Conservation (phyloP, 2,329 filamentous ascomycete species). For the Fusarium albidum region DNA sequence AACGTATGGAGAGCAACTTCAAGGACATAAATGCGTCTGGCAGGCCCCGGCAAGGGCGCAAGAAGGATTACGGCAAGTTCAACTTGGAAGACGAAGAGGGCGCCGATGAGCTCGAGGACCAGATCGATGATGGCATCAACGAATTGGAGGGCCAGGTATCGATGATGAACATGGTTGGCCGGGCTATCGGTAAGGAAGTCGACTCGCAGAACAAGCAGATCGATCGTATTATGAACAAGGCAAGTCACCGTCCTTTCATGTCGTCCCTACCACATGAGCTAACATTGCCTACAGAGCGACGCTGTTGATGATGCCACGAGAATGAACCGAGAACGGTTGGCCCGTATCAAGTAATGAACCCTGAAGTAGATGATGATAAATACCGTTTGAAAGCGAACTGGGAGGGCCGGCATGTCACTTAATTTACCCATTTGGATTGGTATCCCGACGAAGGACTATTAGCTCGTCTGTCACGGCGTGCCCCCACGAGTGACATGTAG, state of each 20-base stretch:
- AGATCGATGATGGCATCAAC: constrained; percentile 66
- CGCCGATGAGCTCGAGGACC: constrained; percentile 54
- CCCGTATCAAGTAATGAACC: constrained; percentile 60
- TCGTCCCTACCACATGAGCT: constrained; percentile 30
- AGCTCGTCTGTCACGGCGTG: constrained; percentile 3
- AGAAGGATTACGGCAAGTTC: constrained; percentile 67
- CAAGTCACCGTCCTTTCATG: constrained; percentile 46
- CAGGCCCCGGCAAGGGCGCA: constrained; percentile 42
- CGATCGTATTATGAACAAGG: constrained; percentile 80
- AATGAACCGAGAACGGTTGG: constrained; percentile 77
- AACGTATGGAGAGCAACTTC: constrained; percentile 62
- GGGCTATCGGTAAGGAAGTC: constrained; percentile 78
- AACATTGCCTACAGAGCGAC: constrained; percentile 69
- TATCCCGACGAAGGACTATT: background rate
- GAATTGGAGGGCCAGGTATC: constrained; percentile 76
- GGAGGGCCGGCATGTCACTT: constrained; percentile 10
- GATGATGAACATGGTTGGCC: constrained; percentile 76
- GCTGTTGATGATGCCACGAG: constrained; percentile 82
- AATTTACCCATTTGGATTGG: constrained; percentile 13
- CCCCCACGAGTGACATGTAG: background rate
- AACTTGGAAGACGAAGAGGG: constrained; percentile 77
- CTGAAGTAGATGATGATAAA: constrained; percentile 10
- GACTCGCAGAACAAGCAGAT: constrained; percentile 79
- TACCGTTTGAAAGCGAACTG: background rate
- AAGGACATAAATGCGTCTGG: constrained; percentile 48